These are phyloP conservation scores for Casuarina glauca DNA, from an alignment of 306 rosid genomes.

Conservation along the genomic window DNA sequence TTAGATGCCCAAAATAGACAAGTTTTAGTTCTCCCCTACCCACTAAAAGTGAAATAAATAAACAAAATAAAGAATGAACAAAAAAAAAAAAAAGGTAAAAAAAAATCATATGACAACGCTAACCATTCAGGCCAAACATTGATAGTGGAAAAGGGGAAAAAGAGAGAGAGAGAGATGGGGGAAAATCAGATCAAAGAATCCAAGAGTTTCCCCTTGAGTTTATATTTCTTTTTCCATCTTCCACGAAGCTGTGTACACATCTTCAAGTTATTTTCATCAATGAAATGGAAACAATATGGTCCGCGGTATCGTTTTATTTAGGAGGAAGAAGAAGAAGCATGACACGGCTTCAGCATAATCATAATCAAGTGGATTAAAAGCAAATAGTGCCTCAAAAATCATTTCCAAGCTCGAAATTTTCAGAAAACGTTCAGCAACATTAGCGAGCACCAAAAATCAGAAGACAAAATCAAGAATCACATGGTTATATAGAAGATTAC, in stretches of 20 bases:
- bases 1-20: conserved; percentile 23
- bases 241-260: background rate
- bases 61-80: background rate
- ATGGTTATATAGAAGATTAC: conserved; percentile 33
- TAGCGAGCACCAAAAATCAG: conserved; percentile 3
- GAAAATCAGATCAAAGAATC: background rate
- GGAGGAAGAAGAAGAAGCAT: background rate
- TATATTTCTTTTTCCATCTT: background rate
- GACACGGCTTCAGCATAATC: background rate
- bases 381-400: background rate
- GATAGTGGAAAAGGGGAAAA: background rate
- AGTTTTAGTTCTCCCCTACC: conserved; percentile 22
- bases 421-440: background rate
- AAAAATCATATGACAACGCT: background rate
- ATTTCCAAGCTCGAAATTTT: background rate
- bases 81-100: conserved; percentile 11
- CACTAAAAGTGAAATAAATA: background rate
- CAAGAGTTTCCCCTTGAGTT: background rate
- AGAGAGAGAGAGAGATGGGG: background rate
- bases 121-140: conserved; percentile 5
- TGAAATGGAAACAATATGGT: background rate
- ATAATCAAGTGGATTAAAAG: background rate
- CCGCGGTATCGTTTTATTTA: background rate
- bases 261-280: background rate
- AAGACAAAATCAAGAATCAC: background rate